These are phyloP conservation scores for Curvularia eragrostidis DNA, from an alignment of 2,329 filamentous ascomycete genomes.

Conservation along the genomic window DNA sequence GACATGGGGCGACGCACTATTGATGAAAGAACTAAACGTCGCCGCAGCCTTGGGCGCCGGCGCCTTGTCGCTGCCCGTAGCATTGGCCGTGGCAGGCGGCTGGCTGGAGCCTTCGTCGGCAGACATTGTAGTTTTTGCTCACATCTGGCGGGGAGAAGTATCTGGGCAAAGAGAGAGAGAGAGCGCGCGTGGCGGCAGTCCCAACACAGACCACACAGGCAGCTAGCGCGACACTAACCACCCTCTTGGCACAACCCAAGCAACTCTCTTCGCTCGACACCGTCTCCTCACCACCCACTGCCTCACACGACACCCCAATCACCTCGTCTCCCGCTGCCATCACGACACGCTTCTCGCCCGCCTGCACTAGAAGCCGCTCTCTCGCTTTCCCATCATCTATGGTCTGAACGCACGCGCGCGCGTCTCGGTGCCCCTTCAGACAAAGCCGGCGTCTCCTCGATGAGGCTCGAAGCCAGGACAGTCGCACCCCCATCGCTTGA, in stretches of 20 bases:
- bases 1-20: conserved; percentile 30
- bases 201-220: conserved; percentile 13
- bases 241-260: conserved; percentile 14
- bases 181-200: conserved; percentile 14
- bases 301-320: conserved; percentile 37
- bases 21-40: conserved; percentile 41
- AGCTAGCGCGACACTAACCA: conserved; percentile 19
- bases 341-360: conserved; percentile 12
- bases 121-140: conserved; percentile 30
- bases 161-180: not conserved
- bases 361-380: conserved; percentile 36
- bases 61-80: conserved; percentile 25
- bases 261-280: conserved; percentile 30
- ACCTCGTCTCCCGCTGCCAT: conserved; percentile 18
- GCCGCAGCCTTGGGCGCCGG: conserved; percentile 24
- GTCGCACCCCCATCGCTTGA: conserved; percentile 78
- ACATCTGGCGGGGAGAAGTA: conserved; percentile 7
- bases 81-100: conserved; percentile 13
- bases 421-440: conserved; percentile 26
- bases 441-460: conserved; percentile 65
- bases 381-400: conserved; percentile 22
- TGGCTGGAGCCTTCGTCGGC: conserved; percentile 30
- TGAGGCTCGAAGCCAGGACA: conserved; percentile 79
- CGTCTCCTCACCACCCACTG: conserved; percentile 25
- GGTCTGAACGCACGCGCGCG: conserved; percentile 30